Percentiles rank a stretch among this genome's conserved stretches.
These are phyloP conservation scores for Myxozyma lipomycoides DNA, from an alignment of 805 yeast species.

Conservation along the genomic window DNA sequence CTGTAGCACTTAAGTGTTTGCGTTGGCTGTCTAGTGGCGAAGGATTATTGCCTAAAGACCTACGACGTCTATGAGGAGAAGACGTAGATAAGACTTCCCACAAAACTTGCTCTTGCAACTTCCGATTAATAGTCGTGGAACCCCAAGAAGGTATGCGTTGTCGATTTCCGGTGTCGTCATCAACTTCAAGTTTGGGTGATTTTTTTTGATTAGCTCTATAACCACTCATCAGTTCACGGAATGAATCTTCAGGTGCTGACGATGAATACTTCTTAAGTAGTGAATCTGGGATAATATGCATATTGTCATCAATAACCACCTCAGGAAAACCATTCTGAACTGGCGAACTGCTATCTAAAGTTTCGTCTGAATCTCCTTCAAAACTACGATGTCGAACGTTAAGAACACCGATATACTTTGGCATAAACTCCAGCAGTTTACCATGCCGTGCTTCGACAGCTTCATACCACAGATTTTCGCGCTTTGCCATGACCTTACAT, in stretches of 20 bases:
- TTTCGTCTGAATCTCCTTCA: constrained; percentile 33
- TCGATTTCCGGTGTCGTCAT: not conserved
- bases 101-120: constrained; percentile 64
- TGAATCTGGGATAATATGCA: constrained; percentile 84
- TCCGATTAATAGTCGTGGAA: constrained; percentile 66
- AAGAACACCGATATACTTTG: constrained; percentile 87
- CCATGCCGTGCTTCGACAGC: constrained; percentile 74
- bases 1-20: constrained; percentile 3
- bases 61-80: constrained; percentile 19
- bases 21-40: not conserved
- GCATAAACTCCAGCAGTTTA: constrained; percentile 79
- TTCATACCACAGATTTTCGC: constrained; percentile 92
- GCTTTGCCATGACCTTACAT: constrained; percentile 84
- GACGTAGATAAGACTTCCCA: constrained; percentile 66
- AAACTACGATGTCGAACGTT: constrained; percentile 72
- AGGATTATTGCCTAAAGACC: not conserved
- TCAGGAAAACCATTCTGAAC: constrained; percentile 50
- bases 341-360: constrained; percentile 1
- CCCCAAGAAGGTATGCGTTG: constrained; percentile 39
- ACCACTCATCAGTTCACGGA: constrained; percentile 23
- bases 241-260: constrained; percentile 38
- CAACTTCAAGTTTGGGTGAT: not conserved
- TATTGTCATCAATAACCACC: constrained; percentile 87
- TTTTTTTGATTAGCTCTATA: not conserved
- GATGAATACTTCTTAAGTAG: constrained; percentile 60